These are phyloP conservation scores for Byssochlamys sp. DNA, from an alignment of 2,329 filamentous ascomycete genomes.

Conservation along the genomic window DNA sequence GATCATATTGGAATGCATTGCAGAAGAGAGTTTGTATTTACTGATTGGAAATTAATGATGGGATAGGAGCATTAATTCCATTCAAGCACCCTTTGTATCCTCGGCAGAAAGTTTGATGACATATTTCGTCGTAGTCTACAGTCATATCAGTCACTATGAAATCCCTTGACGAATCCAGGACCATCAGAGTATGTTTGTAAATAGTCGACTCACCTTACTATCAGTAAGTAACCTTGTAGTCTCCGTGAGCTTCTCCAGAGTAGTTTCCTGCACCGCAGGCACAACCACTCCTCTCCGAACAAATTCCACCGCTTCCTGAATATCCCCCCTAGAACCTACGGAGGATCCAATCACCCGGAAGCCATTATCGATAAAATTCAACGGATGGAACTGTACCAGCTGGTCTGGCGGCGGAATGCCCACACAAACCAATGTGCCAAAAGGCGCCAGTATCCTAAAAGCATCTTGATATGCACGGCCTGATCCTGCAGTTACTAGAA, in stretches of 20 bases:
- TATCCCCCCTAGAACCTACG: neutral
- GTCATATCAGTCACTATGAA: no score
- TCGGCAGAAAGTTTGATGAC: no score
- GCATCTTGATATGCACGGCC: constrained; percentile 26
- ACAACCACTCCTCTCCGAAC: neutral
- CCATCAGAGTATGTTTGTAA: no score
- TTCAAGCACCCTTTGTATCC: no score
- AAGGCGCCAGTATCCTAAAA: constrained; percentile 26
- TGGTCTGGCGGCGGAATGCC: constrained; percentile 22
- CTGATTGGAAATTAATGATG: no score
- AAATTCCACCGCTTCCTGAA: neutral
- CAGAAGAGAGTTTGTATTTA: no score
- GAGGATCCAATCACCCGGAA: neutral
- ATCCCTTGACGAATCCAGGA: no score
- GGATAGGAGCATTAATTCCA: no score
- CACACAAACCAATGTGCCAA: constrained; percentile 34
- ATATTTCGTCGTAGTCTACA: no score
- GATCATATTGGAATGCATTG: no score
- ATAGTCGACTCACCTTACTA: no score
- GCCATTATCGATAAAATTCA: neutral
- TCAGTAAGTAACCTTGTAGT: no score
- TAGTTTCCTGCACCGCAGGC: neutral
- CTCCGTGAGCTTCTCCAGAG: neutral
- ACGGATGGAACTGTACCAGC: neutral
- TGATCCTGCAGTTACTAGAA: constrained; percentile 23